Evolutionary conservation across 108 stramenopile genomes (phyloP).

Genomic region (Fragilaria radians): DNA sequence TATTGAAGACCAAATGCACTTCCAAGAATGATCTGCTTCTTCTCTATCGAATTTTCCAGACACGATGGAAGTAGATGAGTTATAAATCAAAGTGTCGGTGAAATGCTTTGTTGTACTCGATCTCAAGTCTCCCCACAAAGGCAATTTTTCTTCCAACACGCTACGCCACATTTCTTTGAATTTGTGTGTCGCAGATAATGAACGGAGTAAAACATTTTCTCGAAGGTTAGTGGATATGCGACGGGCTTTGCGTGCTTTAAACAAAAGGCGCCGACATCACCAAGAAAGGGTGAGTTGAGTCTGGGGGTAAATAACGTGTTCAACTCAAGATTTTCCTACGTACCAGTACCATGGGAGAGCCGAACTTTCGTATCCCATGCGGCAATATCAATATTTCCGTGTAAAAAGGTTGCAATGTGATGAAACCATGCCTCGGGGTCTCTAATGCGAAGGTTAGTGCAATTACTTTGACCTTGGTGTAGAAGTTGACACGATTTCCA

Average conservation of each 20-base stretch:
- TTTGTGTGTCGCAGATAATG: background rate
- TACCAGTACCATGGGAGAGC: slow-evolving; percentile 16
- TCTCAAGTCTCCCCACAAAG: background rate
- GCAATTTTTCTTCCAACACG: background rate
- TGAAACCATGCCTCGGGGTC: slow-evolving; percentile 6
- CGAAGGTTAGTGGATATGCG: background rate
- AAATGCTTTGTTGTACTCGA: background rate
- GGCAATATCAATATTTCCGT: slow-evolving; percentile 21
- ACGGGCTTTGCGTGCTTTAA: background rate
- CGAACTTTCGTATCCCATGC: slow-evolving; percentile 3
- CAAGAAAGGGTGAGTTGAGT: background rate
- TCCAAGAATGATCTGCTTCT: slow-evolving; percentile 16
- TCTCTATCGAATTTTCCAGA: background rate
- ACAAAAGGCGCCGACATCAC: background rate
- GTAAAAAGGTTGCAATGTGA: slow-evolving; percentile 1
- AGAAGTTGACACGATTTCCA: background rate
- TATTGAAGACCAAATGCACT: slow-evolving; percentile 27
- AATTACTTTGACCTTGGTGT: background rate
- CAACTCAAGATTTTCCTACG: background rate
- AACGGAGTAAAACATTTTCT: background rate
- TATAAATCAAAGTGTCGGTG: background rate
- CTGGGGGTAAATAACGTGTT: background rate
- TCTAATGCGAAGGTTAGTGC: slow-evolving; percentile 7
- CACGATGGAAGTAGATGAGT: background rate
- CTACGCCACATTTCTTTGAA: slow-evolving; percentile 6